Percentiles rank a stretch among this genome's conserved stretches.
These are phyloP conservation scores for Lichtheimia hyalospora DNA, from an alignment of 371 early-diverging fungal species.

Conservation along the genomic window DNA sequence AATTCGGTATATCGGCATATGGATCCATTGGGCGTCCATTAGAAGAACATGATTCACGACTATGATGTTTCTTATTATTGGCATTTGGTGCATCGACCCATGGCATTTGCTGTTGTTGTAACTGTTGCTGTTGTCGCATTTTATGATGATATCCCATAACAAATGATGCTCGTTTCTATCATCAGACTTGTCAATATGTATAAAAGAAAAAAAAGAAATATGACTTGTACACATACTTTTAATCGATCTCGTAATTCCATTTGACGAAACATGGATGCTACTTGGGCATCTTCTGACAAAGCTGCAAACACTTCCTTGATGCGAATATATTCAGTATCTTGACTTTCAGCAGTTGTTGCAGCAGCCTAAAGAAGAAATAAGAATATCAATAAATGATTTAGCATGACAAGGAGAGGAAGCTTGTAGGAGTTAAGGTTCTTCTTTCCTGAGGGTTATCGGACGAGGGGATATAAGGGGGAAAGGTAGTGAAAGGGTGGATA, in stretches of 20 bases:
- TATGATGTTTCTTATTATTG: not conserved
- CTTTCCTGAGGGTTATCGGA: no score
- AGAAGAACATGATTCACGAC: constrained; percentile 1
- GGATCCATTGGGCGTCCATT: constrained; percentile 1
- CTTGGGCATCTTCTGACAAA: constrained; percentile 51
- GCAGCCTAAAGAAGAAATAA: constrained; percentile 1
- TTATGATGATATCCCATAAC: not conserved
- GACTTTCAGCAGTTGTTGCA: constrained; percentile 47
- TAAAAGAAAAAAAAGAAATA: not conserved
- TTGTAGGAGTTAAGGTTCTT: no score
- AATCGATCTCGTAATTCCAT: constrained; percentile 37
- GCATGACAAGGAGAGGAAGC: not conserved
- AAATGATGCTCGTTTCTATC: constrained; percentile 17
- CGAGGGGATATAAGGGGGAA: no score
- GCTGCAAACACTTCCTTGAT: constrained; percentile 52
- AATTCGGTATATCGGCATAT: constrained; percentile 1
- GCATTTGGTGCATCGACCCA: no score
- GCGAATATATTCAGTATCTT: constrained; percentile 50
- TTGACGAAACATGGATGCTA: constrained; percentile 39
- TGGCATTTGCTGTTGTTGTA: not conserved
- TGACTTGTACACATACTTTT: constrained; percentile 23
- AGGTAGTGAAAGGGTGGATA: no score
- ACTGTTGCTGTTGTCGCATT: constrained; percentile 1
- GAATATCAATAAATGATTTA: not conserved
- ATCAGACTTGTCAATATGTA: not conserved